These are phyloP conservation scores for Ophryocystis elektroscirrha DNA, from an alignment of 169 alveolate genomes.

Conservation along the genomic window DNA sequence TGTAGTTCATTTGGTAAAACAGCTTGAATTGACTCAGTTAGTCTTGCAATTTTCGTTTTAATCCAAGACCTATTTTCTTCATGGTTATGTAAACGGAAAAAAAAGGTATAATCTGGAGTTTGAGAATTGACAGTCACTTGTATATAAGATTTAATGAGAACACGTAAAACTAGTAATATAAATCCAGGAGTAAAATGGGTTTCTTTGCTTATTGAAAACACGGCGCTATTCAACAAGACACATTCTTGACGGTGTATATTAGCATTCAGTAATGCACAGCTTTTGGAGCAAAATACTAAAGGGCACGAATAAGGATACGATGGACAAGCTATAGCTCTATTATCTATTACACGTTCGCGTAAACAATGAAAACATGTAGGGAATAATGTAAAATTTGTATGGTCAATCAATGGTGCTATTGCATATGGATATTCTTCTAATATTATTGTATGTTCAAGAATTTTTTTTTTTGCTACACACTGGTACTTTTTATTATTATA, in stretches of 20 bases:
- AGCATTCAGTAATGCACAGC: conserved; percentile 45
- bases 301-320: conserved; percentile 51
- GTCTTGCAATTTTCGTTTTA: no score
- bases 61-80: no score
- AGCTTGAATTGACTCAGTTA: conserved; percentile 34
- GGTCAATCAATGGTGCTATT: conserved; percentile 9
- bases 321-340: conserved; percentile 45
- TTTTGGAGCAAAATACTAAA: conserved; percentile 51
- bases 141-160: conserved; percentile 22
- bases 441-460: no score
- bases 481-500: no score
- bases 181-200: conserved; percentile 17
- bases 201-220: conserved; percentile 35
- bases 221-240: conserved; percentile 23
- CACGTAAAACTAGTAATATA: conserved; percentile 30
- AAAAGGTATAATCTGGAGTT: no score
- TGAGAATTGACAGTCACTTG: no score
- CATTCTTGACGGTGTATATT: conserved; percentile 56
- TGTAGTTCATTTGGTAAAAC: conserved; percentile 39
- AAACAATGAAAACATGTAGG: conserved; percentile 57
- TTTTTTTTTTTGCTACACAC: no score
- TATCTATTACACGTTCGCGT: conserved; percentile 28
- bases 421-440: conserved; percentile 10
- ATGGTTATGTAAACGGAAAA: no score
- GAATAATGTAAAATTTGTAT: conserved; percentile 5